These are phyloP conservation scores for Triticum dicoccoides DNA, from an alignment of 176 grass and related monocot genomes.

Conservation along the genomic window DNA sequence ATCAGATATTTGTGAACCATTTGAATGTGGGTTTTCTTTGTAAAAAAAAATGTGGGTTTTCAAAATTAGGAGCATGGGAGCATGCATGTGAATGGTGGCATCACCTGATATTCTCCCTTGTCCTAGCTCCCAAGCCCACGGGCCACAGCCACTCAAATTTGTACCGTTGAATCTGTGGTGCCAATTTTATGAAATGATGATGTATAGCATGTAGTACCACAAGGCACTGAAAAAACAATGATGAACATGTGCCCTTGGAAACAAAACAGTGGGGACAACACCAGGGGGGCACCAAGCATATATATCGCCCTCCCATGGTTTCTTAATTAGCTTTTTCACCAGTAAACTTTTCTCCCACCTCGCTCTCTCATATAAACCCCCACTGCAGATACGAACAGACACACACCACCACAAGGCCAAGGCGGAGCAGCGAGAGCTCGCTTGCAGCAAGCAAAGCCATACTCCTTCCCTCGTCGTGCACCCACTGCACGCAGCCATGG, in stretches of 20 bases:
- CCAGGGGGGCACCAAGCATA: conserved; percentile 14
- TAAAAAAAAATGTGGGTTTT: too few species aligned
- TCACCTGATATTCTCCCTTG: not conserved
- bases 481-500: conserved; percentile 24
- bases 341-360: not conserved
- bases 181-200: not conserved
- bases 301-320: not conserved
- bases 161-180: not conserved
- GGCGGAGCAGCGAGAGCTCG: not conserved
- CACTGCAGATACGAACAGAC: conserved; percentile 42
- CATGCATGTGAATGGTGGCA: too few species aligned
- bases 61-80: too few species aligned
- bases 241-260: not conserved
- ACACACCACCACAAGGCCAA: conserved; percentile 12
- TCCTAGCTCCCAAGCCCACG: not conserved
- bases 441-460: not conserved
- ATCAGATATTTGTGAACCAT: too few species aligned
- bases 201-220: not conserved
- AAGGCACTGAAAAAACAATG: not conserved
- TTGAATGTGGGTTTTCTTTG: too few species aligned
- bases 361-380: conserved; percentile 43
- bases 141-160: not conserved
- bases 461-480: not conserved
- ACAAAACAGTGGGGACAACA: conserved; percentile 24
- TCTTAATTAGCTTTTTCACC: conserved; percentile 31